Percentiles rank a stretch among this genome's conserved stretches.
Evolutionary conservation across 768 basidiomycete species (phyloP).

Genomic region (Rhizopogon vinicolor): DNA sequence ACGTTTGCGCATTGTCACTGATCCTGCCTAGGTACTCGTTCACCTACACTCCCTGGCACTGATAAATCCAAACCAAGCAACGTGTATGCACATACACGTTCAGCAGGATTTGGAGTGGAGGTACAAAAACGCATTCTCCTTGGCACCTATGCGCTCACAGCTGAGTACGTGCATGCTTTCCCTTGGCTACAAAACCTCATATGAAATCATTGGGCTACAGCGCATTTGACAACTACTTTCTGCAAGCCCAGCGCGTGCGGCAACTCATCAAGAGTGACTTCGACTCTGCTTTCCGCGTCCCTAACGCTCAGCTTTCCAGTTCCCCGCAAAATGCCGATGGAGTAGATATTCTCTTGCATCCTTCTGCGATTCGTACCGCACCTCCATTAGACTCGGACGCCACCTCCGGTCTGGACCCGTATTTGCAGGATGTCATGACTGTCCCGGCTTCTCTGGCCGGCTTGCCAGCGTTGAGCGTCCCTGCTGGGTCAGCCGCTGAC

Average conservation of each 20-base stretch:
- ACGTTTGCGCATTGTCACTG: not conserved
- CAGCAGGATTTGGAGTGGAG: slow-evolving; percentile 74
- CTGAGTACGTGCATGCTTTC: slow-evolving; percentile 59
- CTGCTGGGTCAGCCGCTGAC: slow-evolving; percentile 41
- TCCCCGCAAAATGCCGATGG: slow-evolving; percentile 13
- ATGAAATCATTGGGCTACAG: slow-evolving; percentile 33
- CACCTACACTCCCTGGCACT: slow-evolving; percentile 34
- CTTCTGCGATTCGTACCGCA: slow-evolving; percentile 83
- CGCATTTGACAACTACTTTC: slow-evolving; percentile 96
- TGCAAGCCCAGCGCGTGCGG: slow-evolving; percentile 86
- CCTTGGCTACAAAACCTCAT: not conserved
- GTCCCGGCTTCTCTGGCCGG: slow-evolving; percentile 92
- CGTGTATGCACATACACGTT: slow-evolving; percentile 64
- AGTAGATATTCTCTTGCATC: slow-evolving; percentile 84
- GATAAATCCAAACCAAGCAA: slow-evolving; percentile 46
- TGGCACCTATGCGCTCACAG: slow-evolving; percentile 88
- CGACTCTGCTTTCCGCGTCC: slow-evolving; percentile 55
- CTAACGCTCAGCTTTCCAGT: slow-evolving; percentile 36
- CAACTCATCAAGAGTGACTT: slow-evolving; percentile 71
- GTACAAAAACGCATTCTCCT: slow-evolving; percentile 84
- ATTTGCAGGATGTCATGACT: slow-evolving; percentile 89
- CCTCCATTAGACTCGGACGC: slow-evolving; percentile 42
- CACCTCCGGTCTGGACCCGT: slow-evolving; percentile 43
- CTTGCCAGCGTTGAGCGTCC: slow-evolving; percentile 76
- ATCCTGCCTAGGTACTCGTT: slow-evolving; percentile 42